Evolutionary conservation across 192 early-diverging fungal species (phyloP).

Genomic region (Backusella tarrabulga): DNA sequence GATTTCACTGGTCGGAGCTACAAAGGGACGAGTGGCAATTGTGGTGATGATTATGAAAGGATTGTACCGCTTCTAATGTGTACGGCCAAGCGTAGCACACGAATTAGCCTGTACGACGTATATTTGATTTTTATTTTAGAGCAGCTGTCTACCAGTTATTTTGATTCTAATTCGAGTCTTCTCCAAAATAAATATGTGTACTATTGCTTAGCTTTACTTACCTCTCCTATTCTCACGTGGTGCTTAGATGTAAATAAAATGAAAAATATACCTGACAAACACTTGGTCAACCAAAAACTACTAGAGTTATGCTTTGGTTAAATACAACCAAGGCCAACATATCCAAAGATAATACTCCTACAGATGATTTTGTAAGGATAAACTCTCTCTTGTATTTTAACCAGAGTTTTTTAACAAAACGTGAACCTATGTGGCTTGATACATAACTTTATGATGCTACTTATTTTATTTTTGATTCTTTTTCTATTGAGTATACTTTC

Average conservation of each 20-base stretch:
- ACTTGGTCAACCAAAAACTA: not conserved
- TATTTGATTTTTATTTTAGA: not conserved
- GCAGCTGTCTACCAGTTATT: not conserved
- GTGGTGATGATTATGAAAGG: not conserved
- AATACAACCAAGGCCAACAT: not conserved
- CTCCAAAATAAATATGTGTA: not conserved
- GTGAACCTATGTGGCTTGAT: too few species aligned
- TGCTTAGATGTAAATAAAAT: not conserved
- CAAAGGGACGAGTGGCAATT: not conserved
- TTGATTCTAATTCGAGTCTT: not conserved
- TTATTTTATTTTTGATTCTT: too few species aligned
- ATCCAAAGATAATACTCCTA: too few species aligned
- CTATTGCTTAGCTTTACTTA: not conserved
- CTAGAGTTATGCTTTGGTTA: not conserved
- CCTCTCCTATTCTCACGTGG: not conserved
- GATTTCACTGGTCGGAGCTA: not conserved
- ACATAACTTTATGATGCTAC: too few species aligned
- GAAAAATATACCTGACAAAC: not conserved
- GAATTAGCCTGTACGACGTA: not conserved
- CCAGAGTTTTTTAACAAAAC: too few species aligned
- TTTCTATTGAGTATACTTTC: too few species aligned
- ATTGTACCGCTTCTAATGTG: not conserved
- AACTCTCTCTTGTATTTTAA: too few species aligned
- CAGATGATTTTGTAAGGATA: too few species aligned
- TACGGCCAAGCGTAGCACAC: not conserved